Base-by-base conservation (phyloP, 805 yeast genomes). In the Debaryomyces castellii region DNA sequence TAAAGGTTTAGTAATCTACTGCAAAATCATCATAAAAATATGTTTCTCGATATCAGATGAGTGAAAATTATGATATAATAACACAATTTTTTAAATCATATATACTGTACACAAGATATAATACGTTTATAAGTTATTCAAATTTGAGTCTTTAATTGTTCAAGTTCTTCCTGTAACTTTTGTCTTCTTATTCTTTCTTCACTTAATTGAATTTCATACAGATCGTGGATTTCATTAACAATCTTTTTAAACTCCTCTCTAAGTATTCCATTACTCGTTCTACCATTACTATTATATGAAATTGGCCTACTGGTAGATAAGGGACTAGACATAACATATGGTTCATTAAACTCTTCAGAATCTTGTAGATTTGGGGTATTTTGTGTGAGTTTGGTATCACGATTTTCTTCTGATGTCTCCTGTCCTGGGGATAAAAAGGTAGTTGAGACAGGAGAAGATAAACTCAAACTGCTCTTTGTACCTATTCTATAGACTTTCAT, bases 181-280 rank as follows among this genome's bases (percentile, higher is more conserved):
- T 70, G 62, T 51, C 82, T 71, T 50, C 74, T 73, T n/a, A 71
- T 63, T 36, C 80, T 71, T 60, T 84, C 89, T 51, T 75, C 74
- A 30, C 72, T 69, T 38, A 86, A 60, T 50, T 84, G 87, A 9
- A 67, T 56, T 51, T 83, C 88, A 54, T 83, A 81, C 46, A 74
- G 80, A 39, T 74, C 78, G 50, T 83, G 87, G 46, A 85, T 78
- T 33, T 81, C 82, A 18, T 74, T 66, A 4, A 85, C 81, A 41
- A 85, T 66, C 53, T 80, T 83, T 62, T 80, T 85, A 66, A 85
- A 86, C 61, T 86, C 90, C 50, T 78, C 73, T 46, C 88, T 70
- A 62, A 86, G 66, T 2, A 85, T 81, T 0, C 83, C 77, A 32
- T 78, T 78, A 51, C 75, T 69, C 53, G 56, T 64, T 21, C 76